Base-by-base conservation (phyloP, 2,329 filamentous ascomycete genomes). In the Stagonosporopsis vannaccii region DNA sequence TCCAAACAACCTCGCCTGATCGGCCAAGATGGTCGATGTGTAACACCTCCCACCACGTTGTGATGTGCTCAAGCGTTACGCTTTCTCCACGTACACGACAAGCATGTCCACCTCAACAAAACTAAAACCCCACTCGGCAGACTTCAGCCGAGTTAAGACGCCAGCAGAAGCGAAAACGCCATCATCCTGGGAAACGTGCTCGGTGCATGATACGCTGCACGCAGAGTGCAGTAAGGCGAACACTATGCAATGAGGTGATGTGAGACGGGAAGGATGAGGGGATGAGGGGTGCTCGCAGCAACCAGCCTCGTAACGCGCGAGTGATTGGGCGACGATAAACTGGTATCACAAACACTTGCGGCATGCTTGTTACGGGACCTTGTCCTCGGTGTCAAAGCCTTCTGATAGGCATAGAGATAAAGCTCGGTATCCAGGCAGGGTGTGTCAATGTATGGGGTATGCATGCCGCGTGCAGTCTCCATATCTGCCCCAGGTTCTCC, bases 51-150 rank as follows among this genome's bases (percentile, higher is more conserved):
- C n/a, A 32, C 45, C 53, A 45, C 50, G 3, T 50, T 35, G 58
- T 49, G 62, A 62, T 56, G 56, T 59, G 61, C 57, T 52, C 50
- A 59, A 59, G 59, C 64, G 62, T 62, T 45, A 56, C 54, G 60
- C 61, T 58, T 59, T 56, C 46, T 56, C 46, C 46, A 53, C 65
- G 65, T 35, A 48, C 45, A 15, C 40, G 42, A 26, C 54, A 60
- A 61, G 61, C 64, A 59, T 55, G 53, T 44, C 53, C 41, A 28
- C 49, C 61, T 59, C 64, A 68, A 67, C 64, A 66, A 63, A 66
- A 62, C 39, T 15, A 57, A 4, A 8, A 20, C 42, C 44, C 44
- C 51, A 36, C 54, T 59, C 54, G 52, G 52, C 52, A 23, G 11
- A 33, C 9, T 11, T 28, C 35, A 30, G 28, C 35, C 44, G 46